Percentiles rank a stretch among this genome's conserved stretches.
These are phyloP conservation scores for Colletotrichum sp. DNA, from an alignment of 2,329 filamentous ascomycete species.

Conservation along the genomic window DNA sequence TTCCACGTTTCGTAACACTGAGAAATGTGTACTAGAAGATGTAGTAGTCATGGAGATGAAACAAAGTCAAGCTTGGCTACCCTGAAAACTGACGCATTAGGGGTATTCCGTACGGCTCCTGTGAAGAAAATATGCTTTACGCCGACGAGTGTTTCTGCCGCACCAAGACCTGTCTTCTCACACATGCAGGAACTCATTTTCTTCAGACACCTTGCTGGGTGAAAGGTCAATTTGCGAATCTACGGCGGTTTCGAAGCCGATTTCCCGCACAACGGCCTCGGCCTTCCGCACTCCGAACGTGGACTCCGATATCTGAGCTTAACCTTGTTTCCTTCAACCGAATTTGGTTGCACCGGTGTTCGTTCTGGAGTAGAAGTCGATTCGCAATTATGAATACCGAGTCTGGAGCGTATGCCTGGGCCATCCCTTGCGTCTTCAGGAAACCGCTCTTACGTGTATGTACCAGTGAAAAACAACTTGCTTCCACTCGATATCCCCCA, in stretches of 20 bases:
- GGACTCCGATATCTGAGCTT: background rate
- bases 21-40: accelerated
- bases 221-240: background rate
- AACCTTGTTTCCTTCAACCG: accelerated
- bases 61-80: background rate
- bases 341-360: background rate
- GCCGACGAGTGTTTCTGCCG: background rate
- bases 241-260: background rate
- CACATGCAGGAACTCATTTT: accelerated
- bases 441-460: too few species aligned
- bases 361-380: background rate
- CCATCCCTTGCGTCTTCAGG: too few species aligned
- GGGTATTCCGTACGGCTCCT: too few species aligned
- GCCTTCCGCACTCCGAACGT: background rate
- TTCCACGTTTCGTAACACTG: background rate
- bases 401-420: too few species aligned
- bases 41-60: accelerated
- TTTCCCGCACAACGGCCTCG: background rate
- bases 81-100: too few species aligned
- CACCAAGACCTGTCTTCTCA: accelerated
- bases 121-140: background rate
- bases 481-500: too few species aligned
- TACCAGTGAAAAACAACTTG: accelerated
- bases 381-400: background rate
- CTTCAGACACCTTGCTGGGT: background rate